phyloP scores from a whole-genome alignment of 495 filamentous ascomycete species.

The Tuber magnatum region DNA sequence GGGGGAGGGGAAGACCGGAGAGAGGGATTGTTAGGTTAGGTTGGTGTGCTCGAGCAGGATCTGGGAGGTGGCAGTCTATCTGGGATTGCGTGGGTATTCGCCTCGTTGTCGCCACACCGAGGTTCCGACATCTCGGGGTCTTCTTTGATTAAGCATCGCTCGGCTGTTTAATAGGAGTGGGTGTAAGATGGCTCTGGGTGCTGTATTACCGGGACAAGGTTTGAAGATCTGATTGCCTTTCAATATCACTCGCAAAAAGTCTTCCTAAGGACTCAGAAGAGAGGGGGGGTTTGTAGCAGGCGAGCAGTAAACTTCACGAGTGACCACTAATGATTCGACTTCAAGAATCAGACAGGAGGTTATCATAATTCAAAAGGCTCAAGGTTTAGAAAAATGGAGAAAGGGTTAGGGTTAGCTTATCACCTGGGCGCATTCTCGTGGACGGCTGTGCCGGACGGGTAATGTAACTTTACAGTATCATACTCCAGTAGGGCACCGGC shows the following conservation, averaged over 20 bases:
- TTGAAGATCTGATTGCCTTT: not conserved
- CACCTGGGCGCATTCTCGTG: not conserved
- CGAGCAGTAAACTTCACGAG: not conserved
- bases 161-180: not conserved
- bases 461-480: too few relatives aligned
- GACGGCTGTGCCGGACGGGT: too few relatives aligned
- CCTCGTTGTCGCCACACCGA: not conserved
- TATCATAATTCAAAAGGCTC: too few relatives aligned
- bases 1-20: not conserved
- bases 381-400: not conserved
- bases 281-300: not conserved
- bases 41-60: not conserved
- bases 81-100: not conserved
- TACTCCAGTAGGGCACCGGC: too few relatives aligned
- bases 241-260: not conserved
- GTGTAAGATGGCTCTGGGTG: not conserved
- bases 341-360: not conserved
- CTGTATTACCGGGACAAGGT: too few relatives aligned
- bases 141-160: not conserved
- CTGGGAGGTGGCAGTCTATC: not conserved
- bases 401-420: not conserved
- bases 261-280: not conserved
- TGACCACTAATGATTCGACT: not conserved
- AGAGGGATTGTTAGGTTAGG: not conserved
- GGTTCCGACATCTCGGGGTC: not conserved